A percentile compares a stretch with the other conserved stretches of the same genome.
Evolutionary conservation across 2,329 filamentous ascomycete genomes (phyloP).

Genomic region (Chrysosporium keratinophilum): DNA sequence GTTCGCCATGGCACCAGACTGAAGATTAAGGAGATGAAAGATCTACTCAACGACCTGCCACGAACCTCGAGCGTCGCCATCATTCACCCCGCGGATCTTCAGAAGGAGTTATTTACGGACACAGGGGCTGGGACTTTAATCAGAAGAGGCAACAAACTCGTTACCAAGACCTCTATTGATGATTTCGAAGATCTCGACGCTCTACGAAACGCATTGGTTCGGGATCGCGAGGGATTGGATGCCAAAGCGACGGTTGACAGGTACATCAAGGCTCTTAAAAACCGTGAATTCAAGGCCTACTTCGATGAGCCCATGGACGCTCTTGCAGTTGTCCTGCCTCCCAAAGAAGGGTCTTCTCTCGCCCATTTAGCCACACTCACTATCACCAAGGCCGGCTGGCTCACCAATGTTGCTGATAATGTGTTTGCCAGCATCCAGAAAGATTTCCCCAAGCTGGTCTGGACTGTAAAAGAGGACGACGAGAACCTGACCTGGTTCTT

Average conservation of each 20-base stretch:
- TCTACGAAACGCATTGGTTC: constrained; percentile 70
- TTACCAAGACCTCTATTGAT: constrained; percentile 58
- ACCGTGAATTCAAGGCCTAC: constrained; percentile 79
- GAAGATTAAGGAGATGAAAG: constrained; percentile 97
- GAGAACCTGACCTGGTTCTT: constrained; percentile 98
- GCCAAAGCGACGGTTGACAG: constrained; percentile 74
- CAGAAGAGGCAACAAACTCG: constrained; percentile 79
- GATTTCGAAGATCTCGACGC: constrained; percentile 67
- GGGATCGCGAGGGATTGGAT: constrained; percentile 72
- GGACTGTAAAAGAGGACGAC: constrained; percentile 93
- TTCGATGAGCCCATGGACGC: constrained; percentile 92
- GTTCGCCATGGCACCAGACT: constrained; percentile 87
- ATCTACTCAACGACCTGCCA: constrained; percentile 76
- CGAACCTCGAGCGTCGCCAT: constrained; percentile 92
- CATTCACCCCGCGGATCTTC: constrained; percentile 88
- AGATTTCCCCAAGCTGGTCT: constrained; percentile 80
- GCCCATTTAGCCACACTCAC: constrained; percentile 82
- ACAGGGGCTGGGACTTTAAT: constrained; percentile 90
- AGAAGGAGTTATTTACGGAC: constrained; percentile 95
- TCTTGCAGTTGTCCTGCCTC: constrained; percentile 75
- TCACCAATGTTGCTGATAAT: constrained; percentile 90
- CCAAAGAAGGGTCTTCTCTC: constrained; percentile 53
- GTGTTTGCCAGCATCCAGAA: constrained; percentile 90
- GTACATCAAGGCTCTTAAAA: constrained; percentile 68
- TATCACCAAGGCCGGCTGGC: constrained; percentile 88